A percentile compares a stretch with the other conserved stretches of the same genome.
Evolutionary conservation across 164 flowering plant species (phyloP).

Genomic region (Chloranthus sessilifolius): DNA sequence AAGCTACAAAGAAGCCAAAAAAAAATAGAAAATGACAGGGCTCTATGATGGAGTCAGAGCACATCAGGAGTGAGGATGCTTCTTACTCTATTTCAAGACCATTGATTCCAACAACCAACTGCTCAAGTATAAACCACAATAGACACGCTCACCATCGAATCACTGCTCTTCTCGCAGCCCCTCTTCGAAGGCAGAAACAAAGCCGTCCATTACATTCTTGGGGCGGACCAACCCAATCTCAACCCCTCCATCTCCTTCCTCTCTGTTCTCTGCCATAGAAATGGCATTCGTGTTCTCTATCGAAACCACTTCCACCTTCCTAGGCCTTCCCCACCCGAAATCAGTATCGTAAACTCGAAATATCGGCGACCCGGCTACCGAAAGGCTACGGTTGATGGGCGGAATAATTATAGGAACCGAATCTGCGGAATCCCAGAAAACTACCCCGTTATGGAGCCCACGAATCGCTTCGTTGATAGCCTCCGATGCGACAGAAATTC

Average conservation of each 20-base stretch:
- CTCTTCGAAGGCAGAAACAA: conserved; percentile 1
- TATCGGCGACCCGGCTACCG: conserved; percentile 39
- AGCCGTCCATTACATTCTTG: conserved; percentile 22
- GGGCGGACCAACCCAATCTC: conserved; percentile 34
- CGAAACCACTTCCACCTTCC: conserved; percentile 31
- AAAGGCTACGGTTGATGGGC: neutral
- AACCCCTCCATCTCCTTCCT: conserved; percentile 31
- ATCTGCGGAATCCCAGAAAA: conserved; percentile 13
- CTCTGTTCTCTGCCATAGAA: conserved; percentile 30
- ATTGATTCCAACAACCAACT: too few species aligned
- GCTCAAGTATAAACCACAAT: too few species aligned
- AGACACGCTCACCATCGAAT: too few species aligned
- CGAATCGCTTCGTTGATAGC: conserved; percentile 17
- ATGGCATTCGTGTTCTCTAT: conserved; percentile 27
- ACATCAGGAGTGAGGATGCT: too few species aligned
- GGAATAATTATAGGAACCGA: neutral
- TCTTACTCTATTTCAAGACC: too few species aligned
- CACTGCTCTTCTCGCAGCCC: too few species aligned
- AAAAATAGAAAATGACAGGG: too few species aligned
- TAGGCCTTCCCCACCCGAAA: conserved; percentile 63
- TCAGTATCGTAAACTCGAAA: conserved; percentile 36
- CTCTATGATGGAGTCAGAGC: too few species aligned
- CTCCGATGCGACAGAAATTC: conserved; percentile 22
- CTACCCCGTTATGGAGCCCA: conserved; percentile 11
- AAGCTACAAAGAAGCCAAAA: too few species aligned